Evolutionary conservation across 176 grass and related monocot genomes (phyloP), one percentile per base, ranked within the genome.

Genomic region (Triticum urartu): DNA sequence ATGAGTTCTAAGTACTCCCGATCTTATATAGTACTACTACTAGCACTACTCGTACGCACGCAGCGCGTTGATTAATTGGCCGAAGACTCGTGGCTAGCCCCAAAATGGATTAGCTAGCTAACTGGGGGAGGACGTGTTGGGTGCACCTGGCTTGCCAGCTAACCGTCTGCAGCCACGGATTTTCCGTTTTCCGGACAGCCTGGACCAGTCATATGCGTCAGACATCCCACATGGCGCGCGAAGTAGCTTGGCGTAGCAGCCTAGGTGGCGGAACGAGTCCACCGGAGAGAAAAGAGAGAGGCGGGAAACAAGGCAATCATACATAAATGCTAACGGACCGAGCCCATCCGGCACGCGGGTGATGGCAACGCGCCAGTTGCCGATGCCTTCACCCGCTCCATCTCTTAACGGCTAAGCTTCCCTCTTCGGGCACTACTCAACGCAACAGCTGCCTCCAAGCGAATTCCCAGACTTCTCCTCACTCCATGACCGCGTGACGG

Each of bases 351-450:
- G 82, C 68, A 89, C 88, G 88, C 88, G 83, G 88, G 6, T 7
- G 88, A 89, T 20, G 88, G 47, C 0, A 6, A 20, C 20, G 18
- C 3, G 58, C 33, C 59, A n/a, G 2, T 2, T 80, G 33, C 30
- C 81, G 0, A 60, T 81, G 59, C 45, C 15, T 64, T 64, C 9
- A 1, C 79, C 47, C 64, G 33, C 13, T 87, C 72, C 33, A 15
- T 90, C 74, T 75, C 89, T 91, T 91, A 84, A 80, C 89, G 81
- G n/a, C 89, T 45, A 91, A 91, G 89, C 89, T 87, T 72, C 71
- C 48, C 32, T 56, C 66, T 80, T 43, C 28, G 69, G 48, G 70
- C 61, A 66, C 52, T 63, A 33, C 59, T 35, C 60, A 11, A 20
- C 73, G 4, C 13, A 14, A 28, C 72, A 10, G 30, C 64, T 18